phyloP scores from a whole-genome alignment of 257 asterid genomes.

The Solanum lycopersicoides region DNA sequence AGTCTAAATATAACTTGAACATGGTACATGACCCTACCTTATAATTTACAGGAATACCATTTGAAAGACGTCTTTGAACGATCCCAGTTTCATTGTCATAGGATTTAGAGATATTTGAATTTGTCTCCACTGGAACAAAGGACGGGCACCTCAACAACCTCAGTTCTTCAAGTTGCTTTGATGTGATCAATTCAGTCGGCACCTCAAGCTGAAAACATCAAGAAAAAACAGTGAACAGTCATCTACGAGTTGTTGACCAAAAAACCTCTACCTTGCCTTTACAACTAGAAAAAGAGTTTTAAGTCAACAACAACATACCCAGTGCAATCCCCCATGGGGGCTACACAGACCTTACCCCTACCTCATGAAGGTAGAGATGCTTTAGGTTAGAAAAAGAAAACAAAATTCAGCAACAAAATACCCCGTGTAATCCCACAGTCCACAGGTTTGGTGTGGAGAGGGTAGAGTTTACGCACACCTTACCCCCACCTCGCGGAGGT shows the following conservation, averaged over 20 bases:
- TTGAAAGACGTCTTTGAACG: constrained; percentile 79
- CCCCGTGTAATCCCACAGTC: background rate
- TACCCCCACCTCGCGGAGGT: background rate
- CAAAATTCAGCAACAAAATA: background rate
- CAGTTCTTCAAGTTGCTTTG: constrained; percentile 53
- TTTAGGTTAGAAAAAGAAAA: background rate
- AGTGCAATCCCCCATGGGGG: background rate
- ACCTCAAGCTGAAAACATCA: constrained; percentile 81
- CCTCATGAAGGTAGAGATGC: background rate
- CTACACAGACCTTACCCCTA: background rate
- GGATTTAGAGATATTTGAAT: constrained; percentile 37
- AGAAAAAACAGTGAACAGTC: background rate
- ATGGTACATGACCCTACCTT: constrained; percentile 31
- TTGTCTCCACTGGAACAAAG: constrained; percentile 56
- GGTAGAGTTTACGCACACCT: background rate
- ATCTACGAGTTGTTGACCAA: background rate
- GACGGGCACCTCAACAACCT: constrained; percentile 45
- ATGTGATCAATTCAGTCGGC: constrained; percentile 77
- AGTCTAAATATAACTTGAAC: background rate
- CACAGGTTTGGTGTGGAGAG: background rate
- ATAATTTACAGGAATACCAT: constrained; percentile 96
- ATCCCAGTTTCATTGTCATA: constrained; percentile 86
- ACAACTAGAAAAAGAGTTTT: background rate
- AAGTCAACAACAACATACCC: background rate
- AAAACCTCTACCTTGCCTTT: background rate